Evolutionary conservation across 345 rosid species (phyloP).

Genomic region (Passiflora organensis): DNA sequence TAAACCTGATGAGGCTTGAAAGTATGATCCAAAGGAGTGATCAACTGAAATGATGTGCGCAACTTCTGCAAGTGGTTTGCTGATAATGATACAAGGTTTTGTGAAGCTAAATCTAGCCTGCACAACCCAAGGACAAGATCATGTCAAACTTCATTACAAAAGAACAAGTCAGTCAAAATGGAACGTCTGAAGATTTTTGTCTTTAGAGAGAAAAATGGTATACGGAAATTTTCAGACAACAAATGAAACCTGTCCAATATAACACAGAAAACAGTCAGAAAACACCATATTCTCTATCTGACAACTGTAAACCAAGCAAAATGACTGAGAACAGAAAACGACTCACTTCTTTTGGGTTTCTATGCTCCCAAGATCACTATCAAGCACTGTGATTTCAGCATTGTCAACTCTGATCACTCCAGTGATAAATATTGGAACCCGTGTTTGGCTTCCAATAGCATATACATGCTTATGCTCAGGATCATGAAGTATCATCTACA

Average conservation of each 20-base stretch:
- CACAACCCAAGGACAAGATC: neutral
- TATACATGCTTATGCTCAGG: constrained; percentile 50
- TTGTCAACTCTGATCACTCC: constrained; percentile 61
- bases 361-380: constrained; percentile 70
- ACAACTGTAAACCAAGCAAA: neutral
- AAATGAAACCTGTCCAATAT: neutral
- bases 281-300: neutral
- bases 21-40: constrained; percentile 55
- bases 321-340: neutral
- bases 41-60: constrained; percentile 62
- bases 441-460: constrained; percentile 53
- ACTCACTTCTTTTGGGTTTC: constrained; percentile 73
- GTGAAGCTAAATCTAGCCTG: constrained; percentile 73
- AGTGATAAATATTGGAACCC: constrained; percentile 54
- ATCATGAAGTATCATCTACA: constrained; percentile 58
- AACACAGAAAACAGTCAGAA: neutral
- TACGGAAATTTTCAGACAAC: neutral
- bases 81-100: constrained; percentile 53
- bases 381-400: constrained; percentile 76
- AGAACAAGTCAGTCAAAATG: neutral
- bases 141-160: neutral
- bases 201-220: neutral
- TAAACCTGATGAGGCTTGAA: constrained; percentile 96
- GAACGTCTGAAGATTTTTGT: too few species aligned
- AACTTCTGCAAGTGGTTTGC: constrained; percentile 97